These are phyloP conservation scores for Verticillium tricorpus DNA, from an alignment of 2,329 filamentous ascomycete genomes.

Conservation along the genomic window DNA sequence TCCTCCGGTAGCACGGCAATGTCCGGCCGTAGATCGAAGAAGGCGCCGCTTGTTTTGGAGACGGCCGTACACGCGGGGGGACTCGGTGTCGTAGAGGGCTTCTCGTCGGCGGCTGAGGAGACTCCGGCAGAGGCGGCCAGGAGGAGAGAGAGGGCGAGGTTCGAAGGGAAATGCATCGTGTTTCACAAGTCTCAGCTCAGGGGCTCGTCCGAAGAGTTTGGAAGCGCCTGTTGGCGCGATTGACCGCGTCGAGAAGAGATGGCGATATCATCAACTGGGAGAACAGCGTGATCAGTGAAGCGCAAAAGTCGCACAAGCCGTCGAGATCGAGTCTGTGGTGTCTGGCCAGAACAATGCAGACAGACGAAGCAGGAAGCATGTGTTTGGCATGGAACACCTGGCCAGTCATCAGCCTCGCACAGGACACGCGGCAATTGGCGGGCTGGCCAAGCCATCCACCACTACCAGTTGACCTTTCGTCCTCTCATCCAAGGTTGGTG, in stretches of 20 bases:
- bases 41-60: slow-evolving; percentile 49
- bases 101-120: slow-evolving; percentile 26
- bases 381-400: slow-evolving; percentile 1
- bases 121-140: slow-evolving; percentile 25
- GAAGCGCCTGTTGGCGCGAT: slow-evolving; percentile 6
- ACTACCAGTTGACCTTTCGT: not conserved
- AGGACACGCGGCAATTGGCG: not conserved
- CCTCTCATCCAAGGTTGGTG: not conserved
- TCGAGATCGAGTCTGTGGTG: not conserved
- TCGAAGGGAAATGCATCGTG: slow-evolving; percentile 17
- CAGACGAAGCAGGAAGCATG: not conserved
- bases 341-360: not conserved
- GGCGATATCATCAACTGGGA: slow-evolving; percentile 8
- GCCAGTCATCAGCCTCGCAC: slow-evolving; percentile 4
- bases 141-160: slow-evolving; percentile 25
- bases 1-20: slow-evolving; percentile 40
- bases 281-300: not conserved
- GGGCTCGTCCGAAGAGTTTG: not conserved
- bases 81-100: slow-evolving; percentile 36
- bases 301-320: not conserved
- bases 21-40: slow-evolving; percentile 55
- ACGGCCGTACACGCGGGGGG: slow-evolving; percentile 51
- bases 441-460: not conserved
- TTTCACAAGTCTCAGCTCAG: not conserved
- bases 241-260: not conserved